Base-by-base conservation (phyloP, 192 early-diverging fungal genomes). In the Coemansia sp. region DNA sequence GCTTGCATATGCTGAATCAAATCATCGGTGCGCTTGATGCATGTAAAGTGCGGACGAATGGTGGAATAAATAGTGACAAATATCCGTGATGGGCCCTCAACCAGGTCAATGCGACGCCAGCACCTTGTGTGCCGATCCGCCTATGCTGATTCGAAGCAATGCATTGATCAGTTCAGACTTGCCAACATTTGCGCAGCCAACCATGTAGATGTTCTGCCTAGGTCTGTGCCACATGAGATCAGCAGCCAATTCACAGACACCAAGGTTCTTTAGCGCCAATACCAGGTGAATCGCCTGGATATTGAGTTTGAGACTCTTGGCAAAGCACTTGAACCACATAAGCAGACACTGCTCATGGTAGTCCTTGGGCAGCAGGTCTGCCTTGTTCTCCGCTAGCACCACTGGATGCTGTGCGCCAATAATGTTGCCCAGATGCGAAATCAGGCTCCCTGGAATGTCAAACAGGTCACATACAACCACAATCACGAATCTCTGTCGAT, bases 151-250 rank as follows among this genome's bases (percentile, higher is more conserved):
- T 17, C 85, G 69, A 52, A 87, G 67, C n/a, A 92, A 61, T 21
- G 82, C 82, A 50, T 89, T 88, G 49, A 92, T 71, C 9, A 92
- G 72, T 48, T 87, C 89, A 1, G 89, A 90, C 74, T 92, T 92
- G 27, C 91, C 91, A 10, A 87, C 91, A 63, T 92, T 92, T 2
- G 88, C 84, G 27, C 85, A 82, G 6, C 91, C 91, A 26, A 92
- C 78, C 65, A 92, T 71, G 59, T 87, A 91, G 14, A 91, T 69
- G 60, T 92, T 85, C 59, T 84, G 72, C 10, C 74, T 68, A 4
- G 68, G 53, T 5, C 63, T 52, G 45, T 83, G 77, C 2, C 59
- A 63, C 37, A 69, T 38, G 9, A 89, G 70, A 3, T 78, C 73
- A 6, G 72, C 74, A 7, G 82, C 63, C 48, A 90, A 61, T 56